Evolutionary conservation across 2,329 filamentous ascomycete species (phyloP), one percentile per base, ranked within the genome.

Genomic region (Talaromyces rugulosus): DNA sequence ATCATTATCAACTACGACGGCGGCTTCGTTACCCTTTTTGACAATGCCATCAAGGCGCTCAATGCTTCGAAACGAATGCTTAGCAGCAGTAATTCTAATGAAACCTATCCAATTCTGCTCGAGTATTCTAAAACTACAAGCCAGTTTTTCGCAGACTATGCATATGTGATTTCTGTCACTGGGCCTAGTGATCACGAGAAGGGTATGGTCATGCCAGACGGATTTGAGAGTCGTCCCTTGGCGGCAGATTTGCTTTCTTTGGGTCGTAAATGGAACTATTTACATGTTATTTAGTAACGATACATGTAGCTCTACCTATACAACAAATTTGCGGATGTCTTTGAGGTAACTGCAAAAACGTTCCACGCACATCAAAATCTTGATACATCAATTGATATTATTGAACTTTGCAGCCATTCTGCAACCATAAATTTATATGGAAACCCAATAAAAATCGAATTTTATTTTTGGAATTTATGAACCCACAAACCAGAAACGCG

Each of bases 1-100:
- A 51, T 58, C 6, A 58, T 58, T 14, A 58, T 58, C 28, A 58
- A 58, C 50, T 58, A 58, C 44, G 42, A 34, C 2, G 42, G 56
- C 14, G 4, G 56, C 6, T 58, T 51, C 23, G 30, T 12, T 3
- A 50, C 36, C 4, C 44, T 58, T 23, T 50, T 36, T 31, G 30
- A 51, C 7, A 58, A 58, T 36, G 42, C 23, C 23, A 33, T 31
- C 28, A 51, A 34, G 12, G 56, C 56, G 5, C 40, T 52, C 9
- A 4, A 23, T 18, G 56, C 42, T n/a, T 36, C 56, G 33, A 30
- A 23, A 3, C 36, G 23, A 27, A 30, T 42, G 23, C 56, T 47
- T 28, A n/a, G 6, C 6, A 6, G 9, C 34, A 58, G 27, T 23
- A 27, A 14, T 33, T n/a, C 27, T 4, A 28, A 30, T n/a, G 23